A percentile compares a stretch with the other conserved stretches of the same genome.
Evolutionary conservation across 345 rosid genomes (phyloP).

Genomic region (Geranium brycei): DNA sequence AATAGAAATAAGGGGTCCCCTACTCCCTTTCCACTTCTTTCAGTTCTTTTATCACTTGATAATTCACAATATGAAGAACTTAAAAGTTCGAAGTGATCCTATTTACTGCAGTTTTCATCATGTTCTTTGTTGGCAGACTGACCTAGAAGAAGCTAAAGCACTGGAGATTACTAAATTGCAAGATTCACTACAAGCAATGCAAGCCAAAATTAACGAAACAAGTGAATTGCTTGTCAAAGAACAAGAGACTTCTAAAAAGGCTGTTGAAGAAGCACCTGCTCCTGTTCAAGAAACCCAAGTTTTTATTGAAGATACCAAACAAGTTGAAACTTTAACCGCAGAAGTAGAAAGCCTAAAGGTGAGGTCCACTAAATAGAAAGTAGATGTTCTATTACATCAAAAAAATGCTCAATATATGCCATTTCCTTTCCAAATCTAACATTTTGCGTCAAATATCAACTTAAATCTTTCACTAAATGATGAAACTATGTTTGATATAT

Average conservation of each 20-base stretch:
- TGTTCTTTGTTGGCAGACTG: constrained; percentile 23
- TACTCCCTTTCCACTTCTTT: neutral
- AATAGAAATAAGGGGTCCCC: constrained; percentile 3
- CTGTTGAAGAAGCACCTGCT: constrained; percentile 41
- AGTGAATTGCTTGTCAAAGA: constrained; percentile 23
- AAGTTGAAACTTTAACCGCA: constrained; percentile 26
- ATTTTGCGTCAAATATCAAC: too few species aligned
- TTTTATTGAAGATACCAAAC: constrained; percentile 32
- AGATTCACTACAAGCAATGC: constrained; percentile 24
- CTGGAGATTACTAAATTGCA: constrained; percentile 32
- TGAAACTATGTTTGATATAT: too few species aligned
- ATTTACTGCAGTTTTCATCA: constrained; percentile 3
- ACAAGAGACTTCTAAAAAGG: constrained; percentile 30
- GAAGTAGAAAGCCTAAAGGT: constrained; percentile 39
- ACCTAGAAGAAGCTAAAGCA: constrained; percentile 34
- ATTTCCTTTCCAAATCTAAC: neutral
- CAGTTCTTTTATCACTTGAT: neutral
- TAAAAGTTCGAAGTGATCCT: neutral
- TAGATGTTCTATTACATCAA: neutral
- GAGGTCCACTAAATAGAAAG: neutral
- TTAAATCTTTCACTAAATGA: too few species aligned
- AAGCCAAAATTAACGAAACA: constrained; percentile 33
- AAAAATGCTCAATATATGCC: neutral
- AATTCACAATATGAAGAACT: neutral
- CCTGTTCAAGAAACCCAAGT: constrained; percentile 38